Base-by-base conservation (phyloP, 768 basidiomycete genomes). In the Boletus eberwhitei region DNA sequence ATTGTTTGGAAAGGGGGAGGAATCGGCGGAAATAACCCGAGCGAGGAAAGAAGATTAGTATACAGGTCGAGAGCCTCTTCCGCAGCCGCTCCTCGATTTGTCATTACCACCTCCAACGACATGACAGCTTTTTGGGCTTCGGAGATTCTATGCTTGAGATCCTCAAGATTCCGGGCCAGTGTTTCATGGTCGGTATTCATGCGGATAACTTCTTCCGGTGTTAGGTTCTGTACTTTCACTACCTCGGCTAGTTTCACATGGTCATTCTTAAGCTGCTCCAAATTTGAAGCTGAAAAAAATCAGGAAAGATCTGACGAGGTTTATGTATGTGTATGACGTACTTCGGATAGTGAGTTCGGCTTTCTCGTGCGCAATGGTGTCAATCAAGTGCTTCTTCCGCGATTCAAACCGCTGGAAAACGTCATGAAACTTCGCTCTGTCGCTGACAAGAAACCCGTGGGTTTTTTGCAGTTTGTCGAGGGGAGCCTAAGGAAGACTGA, bases 101-200 rank as follows among this genome's bases (percentile, higher is more conserved):
- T 84, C 54, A 93, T 82, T 48, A 82, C 80, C 53, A 98, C 88
- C 68, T 98, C 96, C 46, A 93, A 81, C 17, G 83, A 82, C 77
- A 90, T 85, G 34, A 89, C 80, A 14, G 74, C 70, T 64, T 86
- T 83, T 54, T 87, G 85, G 2, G 87, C 83, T 61, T 94, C 88
- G 0, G 83, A 71, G 8, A 91, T 82, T 65, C 88, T 93, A 56
- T 82, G 76, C 59, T 83, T 87, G 51, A 94, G 81, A 56, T 90
- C 89, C 58, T 88, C 85, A 50, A 93, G 72, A 60, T 81, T 88
- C 48, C 84, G 81, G 5, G 82, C 75, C 35, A 96, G 77, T 26
- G 78, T 83, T 61, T 94, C 90, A 53, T 93, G 88, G 59, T 98
- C 94, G 5, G 84, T 84, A 63, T 88, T 94, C 91, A 99, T 95